Evolutionary conservation across 441 rosid species (phyloP), one percentile per base, ranked within the genome.

Genomic region (Euphorbia celastroides): DNA sequence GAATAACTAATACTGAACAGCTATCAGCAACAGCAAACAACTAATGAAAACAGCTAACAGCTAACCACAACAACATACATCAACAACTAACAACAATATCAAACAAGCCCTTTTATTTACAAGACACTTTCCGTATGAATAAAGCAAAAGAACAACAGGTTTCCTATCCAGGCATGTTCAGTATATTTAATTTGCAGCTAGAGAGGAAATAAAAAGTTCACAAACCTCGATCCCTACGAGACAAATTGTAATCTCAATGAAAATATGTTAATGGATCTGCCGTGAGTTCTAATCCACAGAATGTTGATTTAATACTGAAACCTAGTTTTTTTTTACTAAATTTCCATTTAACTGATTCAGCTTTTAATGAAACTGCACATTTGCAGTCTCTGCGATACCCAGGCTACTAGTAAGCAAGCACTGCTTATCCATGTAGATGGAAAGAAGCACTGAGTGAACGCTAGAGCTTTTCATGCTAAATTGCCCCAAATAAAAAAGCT

Each of bases 391-490:
- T 93, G 99, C 83, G 80, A 91, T 75, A 88, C 87, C 57, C 82
- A 84, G 73, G 96, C 95, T 69, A 77, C 97, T 1, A 91, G 97
- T 73, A 84, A 85, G 82, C 97, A 93, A 78, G 22, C 96, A 32
- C 76, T 93, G 78, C 89, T 91, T 75, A 83, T 90, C 23, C 99
- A 89, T 81, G 97, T 96, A 6, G 96, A 93, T 51, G 99, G 99
- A 60, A 93, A 93, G 86, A 93, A 89, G 83, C 99, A 93, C 68
- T 68, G 84, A 71, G 85, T 80, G n/a, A 91, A 89, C 76, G 96
- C 91, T 17, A 75, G 88, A 57, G 93, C 86, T 34, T 74, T 82
- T 68, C 92, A 86, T 83, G 84, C 83, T 52, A 83, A 68, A 20
- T 72, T 63, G 80, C 59, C 75, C 65, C 79, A 14, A 22, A 16